These are phyloP conservation scores for Citrus australasica DNA, from an alignment of 345 rosid genomes.

Conservation along the genomic window DNA sequence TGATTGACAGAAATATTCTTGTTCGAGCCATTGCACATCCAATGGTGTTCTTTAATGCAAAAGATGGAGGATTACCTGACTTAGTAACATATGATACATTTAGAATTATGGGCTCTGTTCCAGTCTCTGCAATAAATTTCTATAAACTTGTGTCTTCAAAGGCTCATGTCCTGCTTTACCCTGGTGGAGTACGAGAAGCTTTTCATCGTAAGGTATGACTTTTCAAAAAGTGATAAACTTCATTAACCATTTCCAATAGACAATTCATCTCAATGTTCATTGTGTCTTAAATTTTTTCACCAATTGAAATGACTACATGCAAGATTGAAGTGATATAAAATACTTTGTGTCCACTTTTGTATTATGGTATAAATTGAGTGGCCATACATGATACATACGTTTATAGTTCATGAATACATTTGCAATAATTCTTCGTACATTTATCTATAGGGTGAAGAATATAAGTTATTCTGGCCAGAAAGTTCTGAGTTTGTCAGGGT, in stretches of 20 bases:
- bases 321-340: no score
- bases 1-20: constrained; percentile 38
- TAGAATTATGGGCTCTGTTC: constrained; percentile 63
- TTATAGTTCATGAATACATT: no score
- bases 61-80: constrained; percentile 17
- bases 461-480: constrained; percentile 78
- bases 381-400: no score
- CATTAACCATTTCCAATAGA: no score
- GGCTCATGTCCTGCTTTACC: constrained; percentile 61
- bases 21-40: constrained; percentile 53
- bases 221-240: no score
- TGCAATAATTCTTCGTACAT: background rate
- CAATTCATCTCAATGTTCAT: no score
- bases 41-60: constrained; percentile 19
- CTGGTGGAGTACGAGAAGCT: constrained; percentile 81
- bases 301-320: no score
- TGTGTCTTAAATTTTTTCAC: no score
- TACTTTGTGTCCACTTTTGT: background rate
- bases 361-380: no score
- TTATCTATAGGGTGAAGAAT: constrained; percentile 58
- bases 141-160: constrained; percentile 59
- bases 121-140: constrained; percentile 55
- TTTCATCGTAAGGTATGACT: constrained; percentile 49
- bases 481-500: constrained; percentile 71
- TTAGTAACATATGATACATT: constrained; percentile 24